Evolutionary conservation across 108 stramenopile genomes (phyloP).

Genomic region (Schizochytrium sp.): DNA sequence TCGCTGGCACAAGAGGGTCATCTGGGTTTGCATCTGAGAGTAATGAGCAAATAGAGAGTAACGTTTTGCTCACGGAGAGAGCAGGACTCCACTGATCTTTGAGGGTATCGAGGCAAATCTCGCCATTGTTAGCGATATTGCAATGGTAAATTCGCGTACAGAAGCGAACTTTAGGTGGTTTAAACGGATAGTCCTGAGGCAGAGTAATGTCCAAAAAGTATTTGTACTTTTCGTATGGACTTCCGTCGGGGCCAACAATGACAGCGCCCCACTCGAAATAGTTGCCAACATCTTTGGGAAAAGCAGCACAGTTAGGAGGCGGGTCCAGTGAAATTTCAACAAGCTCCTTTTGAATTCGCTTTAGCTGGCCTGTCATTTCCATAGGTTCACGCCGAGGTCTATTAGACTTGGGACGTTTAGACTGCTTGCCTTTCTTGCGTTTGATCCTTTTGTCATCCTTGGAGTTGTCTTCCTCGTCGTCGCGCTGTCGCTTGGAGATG

Average conservation of each 20-base stretch:
- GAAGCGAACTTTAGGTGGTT: constrained; percentile 95
- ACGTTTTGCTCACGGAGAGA: constrained; percentile 96
- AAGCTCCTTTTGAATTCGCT: constrained; percentile 44
- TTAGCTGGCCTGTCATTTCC: constrained; percentile 17
- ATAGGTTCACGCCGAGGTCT: constrained; percentile 2
- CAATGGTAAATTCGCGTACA: constrained; percentile 97
- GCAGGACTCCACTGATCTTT: constrained; percentile 99
- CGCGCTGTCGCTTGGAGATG: not conserved
- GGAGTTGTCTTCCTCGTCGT: not conserved
- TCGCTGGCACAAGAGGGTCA: constrained; percentile 83
- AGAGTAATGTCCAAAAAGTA: constrained; percentile 45
- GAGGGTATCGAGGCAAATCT: constrained; percentile 98
- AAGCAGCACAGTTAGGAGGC: constrained; percentile 29
- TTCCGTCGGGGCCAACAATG: constrained; percentile 33
- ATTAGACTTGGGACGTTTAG: not conserved
- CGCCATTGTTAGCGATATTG: constrained; percentile 98
- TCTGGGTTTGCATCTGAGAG: constrained; percentile 97
- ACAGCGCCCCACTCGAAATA: constrained; percentile 54
- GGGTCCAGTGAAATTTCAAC: constrained; percentile 53
- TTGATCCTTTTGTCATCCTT: not conserved
- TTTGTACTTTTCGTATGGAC: not conserved
- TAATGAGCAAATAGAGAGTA: constrained; percentile 96
- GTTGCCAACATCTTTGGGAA: constrained; percentile 15
- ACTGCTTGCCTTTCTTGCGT: constrained; percentile 10
- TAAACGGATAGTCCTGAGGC: constrained; percentile 84